Evolutionary conservation across 75 land plant genomes (phyloP).

Genomic region (Cupressus sempervirens): DNA sequence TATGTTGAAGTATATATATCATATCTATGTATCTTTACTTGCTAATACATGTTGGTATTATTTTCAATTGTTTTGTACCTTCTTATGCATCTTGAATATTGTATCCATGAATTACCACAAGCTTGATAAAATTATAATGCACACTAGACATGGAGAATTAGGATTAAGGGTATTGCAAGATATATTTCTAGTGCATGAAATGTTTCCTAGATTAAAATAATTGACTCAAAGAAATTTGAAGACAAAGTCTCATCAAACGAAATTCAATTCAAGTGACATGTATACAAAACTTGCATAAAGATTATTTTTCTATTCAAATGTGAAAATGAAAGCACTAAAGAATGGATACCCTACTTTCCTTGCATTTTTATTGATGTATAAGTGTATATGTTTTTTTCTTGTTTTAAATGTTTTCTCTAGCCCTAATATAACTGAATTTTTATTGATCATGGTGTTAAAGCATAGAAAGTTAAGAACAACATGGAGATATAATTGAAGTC

Average conservation of each 20-base stretch:
- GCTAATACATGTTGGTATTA: not conserved
- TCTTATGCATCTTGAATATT: not conserved
- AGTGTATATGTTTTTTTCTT: not conserved
- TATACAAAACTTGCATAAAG: not conserved
- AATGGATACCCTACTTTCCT: not conserved
- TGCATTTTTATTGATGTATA: not conserved
- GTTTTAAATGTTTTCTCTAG: not conserved
- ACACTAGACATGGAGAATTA: not conserved
- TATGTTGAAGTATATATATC: not conserved
- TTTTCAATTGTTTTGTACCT: not conserved
- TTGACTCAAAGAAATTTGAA: not conserved
- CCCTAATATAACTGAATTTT: not conserved
- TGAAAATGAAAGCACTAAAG: not conserved
- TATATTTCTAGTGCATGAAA: not conserved
- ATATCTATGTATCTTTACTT: not conserved
- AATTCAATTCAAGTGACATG: not conserved
- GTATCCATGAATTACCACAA: not conserved
- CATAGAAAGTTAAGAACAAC: not conserved
- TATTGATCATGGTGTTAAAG: not conserved
- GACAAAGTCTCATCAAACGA: not conserved
- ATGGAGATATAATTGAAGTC: not conserved
- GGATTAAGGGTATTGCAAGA: not conserved
- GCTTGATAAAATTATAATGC: not conserved
- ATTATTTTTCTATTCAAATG: not conserved
- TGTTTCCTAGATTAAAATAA: not conserved